phyloP scores from a whole-genome alignment of 1,284 basidiomycete species.

The Apiotrichum sp. region DNA sequence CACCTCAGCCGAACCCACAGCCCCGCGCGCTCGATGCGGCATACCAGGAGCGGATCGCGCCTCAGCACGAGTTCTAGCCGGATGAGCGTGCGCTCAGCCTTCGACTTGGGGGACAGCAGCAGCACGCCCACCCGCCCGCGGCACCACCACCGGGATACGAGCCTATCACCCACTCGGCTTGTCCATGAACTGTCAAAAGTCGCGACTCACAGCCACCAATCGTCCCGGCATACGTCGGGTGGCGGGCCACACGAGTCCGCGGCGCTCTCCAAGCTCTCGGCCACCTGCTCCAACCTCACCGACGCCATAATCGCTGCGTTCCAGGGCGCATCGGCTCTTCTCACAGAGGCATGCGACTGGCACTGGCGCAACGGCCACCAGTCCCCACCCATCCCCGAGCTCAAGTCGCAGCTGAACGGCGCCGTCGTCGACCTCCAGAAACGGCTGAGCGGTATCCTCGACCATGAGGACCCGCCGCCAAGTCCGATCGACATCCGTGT shows the following conservation, averaged over 20 bases:
- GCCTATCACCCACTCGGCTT: not conserved
- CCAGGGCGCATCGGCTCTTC: not conserved
- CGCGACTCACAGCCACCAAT: constrained; percentile 1
- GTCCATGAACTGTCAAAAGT: constrained; percentile 8
- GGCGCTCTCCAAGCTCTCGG: constrained; percentile 1
- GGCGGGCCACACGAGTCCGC: not conserved
- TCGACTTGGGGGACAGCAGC: too few species aligned
- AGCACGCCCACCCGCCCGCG: too few species aligned
- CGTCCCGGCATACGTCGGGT: not conserved
- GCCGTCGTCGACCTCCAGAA: constrained; percentile 7
- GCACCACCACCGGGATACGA: too few species aligned
- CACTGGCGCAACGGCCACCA: too few species aligned
- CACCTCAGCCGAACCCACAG: too few species aligned
- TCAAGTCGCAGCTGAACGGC: too few species aligned
- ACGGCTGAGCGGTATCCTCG: constrained; percentile 17
- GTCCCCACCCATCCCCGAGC: too few species aligned
- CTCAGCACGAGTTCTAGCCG: not conserved
- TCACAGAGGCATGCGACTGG: constrained; percentile 15
- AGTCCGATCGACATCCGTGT: not conserved
- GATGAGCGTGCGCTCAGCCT: too few species aligned
- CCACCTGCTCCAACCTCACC: constrained; percentile 6
- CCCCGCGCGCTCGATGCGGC: not conserved
- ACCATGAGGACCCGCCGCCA: not conserved
- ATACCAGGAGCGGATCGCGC: not conserved
- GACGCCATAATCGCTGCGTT: constrained; percentile 10